phyloP scores from a whole-genome alignment of 1,284 basidiomycete genomes.

The Cutaneotrichosporon sp. region DNA sequence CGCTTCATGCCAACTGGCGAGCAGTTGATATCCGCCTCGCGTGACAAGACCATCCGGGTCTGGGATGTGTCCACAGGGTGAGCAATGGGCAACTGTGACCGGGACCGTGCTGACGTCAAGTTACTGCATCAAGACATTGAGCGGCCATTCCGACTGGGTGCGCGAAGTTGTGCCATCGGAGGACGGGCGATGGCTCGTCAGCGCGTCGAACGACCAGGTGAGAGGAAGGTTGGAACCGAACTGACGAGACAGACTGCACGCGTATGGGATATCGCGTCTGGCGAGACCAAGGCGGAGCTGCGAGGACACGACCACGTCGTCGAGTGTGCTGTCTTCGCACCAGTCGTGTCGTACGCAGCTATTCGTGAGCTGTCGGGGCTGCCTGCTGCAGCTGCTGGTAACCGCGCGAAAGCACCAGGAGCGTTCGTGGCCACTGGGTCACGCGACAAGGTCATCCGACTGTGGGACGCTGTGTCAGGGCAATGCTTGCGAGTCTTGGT shows the following conservation, averaged over 20 bases:
- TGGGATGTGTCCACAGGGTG: slow-evolving; percentile 83
- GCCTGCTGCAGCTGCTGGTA: slow-evolving; percentile 34
- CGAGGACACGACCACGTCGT: slow-evolving; percentile 86
- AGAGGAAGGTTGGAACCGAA: slow-evolving; percentile 26
- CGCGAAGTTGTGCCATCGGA: slow-evolving; percentile 67
- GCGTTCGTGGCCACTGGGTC: slow-evolving; percentile 75
- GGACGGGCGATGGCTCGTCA: slow-evolving; percentile 72
- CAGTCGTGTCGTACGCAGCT: slow-evolving; percentile 67
- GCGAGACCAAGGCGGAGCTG: slow-evolving; percentile 76
- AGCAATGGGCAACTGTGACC: slow-evolving; percentile 34
- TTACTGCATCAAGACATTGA: slow-evolving; percentile 63
- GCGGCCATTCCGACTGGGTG: slow-evolving; percentile 70
- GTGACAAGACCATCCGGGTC: slow-evolving; percentile 80
- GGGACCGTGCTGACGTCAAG: slow-evolving; percentile 37
- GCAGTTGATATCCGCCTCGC: slow-evolving; percentile 76
- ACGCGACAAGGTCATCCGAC: slow-evolving; percentile 80
- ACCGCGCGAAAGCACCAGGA: slow-evolving; percentile 53
- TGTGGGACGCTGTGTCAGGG: slow-evolving; percentile 80
- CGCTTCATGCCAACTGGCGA: slow-evolving; percentile 81
- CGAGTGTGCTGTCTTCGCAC: slow-evolving; percentile 79
- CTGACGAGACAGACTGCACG: slow-evolving; percentile 66
- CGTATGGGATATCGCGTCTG: slow-evolving; percentile 73
- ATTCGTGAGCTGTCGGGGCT: slow-evolving; percentile 73
- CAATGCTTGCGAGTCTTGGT: slow-evolving; percentile 69
- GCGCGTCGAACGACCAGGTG: slow-evolving; percentile 82